Evolutionary conservation across 495 filamentous ascomycete genomes (phyloP), one percentile per base, ranked within the genome.

Genomic region (Penicillium maclennaniae): DNA sequence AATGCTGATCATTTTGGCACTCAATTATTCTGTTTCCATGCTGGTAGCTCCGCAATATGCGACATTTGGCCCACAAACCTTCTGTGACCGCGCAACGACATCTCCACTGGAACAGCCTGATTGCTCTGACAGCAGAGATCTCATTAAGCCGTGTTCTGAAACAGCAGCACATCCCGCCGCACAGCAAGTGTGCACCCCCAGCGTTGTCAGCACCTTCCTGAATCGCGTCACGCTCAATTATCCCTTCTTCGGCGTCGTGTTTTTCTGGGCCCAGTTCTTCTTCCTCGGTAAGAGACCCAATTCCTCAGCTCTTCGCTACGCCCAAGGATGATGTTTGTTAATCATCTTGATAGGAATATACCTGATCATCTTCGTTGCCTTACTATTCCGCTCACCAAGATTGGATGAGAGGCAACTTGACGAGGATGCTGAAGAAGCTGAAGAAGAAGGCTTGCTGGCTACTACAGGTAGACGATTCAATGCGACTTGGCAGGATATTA

Each of bases 191-290:
- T 98, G 93, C 75, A 97, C 91, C 15, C 90, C 93, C 0, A 92
- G 82, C 42, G 85, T 97, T 43, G 86, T 87, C 59, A 91, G 87
- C 50, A 96, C 89, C 0, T 96, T 98, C 72, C 74, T 97, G 48
- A 96, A 98, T 66, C 84, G 91, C 27, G 80, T 97, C 36, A 95
- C 89, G n/a, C 74, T 97, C 54, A 93, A 92, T 70, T 98, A 91
- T 77, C 92, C 95, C 15, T 88, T 96, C 63, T 96, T 98, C 69
- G 93, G 93, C n/a, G 87, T 83, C 31, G 76, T 97, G 12, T 80
- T 87, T 53, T 98, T 97, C 72, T 97, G 91, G 92, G 88, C 89
- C 0, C 95, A 97, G 64, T 96, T 96, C 61, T 84, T 78, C 12
- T 97, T 97, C 71, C 70, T 97, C 42, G 90, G 83, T 79, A 77